These are phyloP conservation scores for Agaricales sp. DNA, from an alignment of 1,284 basidiomycete genomes.

Conservation along the genomic window DNA sequence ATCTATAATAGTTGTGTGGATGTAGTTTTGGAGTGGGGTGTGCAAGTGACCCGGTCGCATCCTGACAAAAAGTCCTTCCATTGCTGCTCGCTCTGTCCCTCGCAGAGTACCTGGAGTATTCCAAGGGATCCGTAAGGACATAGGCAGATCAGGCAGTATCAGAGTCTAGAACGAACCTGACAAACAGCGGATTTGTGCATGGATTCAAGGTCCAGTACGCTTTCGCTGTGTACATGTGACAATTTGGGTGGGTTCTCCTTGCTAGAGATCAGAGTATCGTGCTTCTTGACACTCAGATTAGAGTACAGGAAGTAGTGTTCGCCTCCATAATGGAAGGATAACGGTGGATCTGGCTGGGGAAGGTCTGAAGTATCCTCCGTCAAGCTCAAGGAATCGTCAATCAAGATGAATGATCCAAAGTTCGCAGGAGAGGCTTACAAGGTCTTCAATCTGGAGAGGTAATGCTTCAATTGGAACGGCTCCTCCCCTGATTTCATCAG, in stretches of 20 bases:
- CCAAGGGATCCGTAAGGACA: background rate
- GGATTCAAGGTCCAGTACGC: background rate
- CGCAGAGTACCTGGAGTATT: background rate
- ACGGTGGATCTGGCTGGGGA: background rate
- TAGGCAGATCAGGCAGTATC: background rate
- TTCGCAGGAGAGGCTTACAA: background rate
- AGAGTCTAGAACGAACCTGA: background rate
- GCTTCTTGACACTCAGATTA: background rate
- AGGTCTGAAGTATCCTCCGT: background rate
- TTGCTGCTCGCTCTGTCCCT: background rate
- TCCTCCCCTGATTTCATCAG: background rate
- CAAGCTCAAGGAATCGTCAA: background rate
- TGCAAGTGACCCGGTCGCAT: background rate
- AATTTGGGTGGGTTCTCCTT: background rate
- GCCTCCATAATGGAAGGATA: background rate
- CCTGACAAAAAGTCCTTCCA: background rate
- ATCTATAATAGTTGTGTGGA: background rate
- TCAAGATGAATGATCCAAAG: background rate
- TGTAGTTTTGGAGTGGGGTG: background rate
- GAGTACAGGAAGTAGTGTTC: background rate
- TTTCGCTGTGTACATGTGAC: background rate
- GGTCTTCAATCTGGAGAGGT: background rate
- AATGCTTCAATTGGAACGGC: background rate
- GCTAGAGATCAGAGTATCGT: background rate
- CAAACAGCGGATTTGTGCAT: slow-evolving; percentile 1